Percentiles rank a stretch among this genome's conserved stretches.
phyloP scores from a whole-genome alignment of 2,329 filamentous ascomycete genomes.

The Colletotrichum orbiculare region DNA sequence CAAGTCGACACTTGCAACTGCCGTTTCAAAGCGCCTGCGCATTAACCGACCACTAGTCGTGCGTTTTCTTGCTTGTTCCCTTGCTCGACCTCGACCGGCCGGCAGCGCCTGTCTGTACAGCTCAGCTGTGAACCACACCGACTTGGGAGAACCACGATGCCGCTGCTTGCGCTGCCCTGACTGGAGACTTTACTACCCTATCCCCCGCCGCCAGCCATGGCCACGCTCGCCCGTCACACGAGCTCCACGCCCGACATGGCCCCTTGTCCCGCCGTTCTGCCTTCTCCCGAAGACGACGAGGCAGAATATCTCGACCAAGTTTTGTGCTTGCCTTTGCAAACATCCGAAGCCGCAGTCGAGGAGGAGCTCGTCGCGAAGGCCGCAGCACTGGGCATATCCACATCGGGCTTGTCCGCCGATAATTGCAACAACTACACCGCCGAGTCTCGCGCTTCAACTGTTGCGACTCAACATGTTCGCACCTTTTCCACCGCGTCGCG shows the following conservation, averaged over 20 bases:
- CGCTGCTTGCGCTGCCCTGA: slow-evolving; percentile 32
- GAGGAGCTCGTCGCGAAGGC: slow-evolving; percentile 49
- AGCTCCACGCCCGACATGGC: slow-evolving; percentile 30
- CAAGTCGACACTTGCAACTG: slow-evolving; percentile 31
- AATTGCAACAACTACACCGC: slow-evolving; percentile 52
- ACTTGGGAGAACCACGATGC: slow-evolving; percentile 30
- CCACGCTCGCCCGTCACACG: slow-evolving; percentile 29
- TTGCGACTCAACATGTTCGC: slow-evolving; percentile 54
- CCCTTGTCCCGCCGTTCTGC: slow-evolving; percentile 6
- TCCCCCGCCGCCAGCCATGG: slow-evolving; percentile 29
- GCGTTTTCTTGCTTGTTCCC: slow-evolving; percentile 13
- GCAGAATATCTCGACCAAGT: slow-evolving; percentile 53
- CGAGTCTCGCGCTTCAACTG: slow-evolving; percentile 55
- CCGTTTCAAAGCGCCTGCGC: slow-evolving; percentile 33
- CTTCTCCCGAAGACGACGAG: slow-evolving; percentile 51
- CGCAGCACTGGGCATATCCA: slow-evolving; percentile 48
- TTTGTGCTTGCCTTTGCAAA: slow-evolving; percentile 46
- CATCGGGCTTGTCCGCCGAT: slow-evolving; percentile 44
- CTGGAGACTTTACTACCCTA: slow-evolving; percentile 15
- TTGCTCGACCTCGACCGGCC: slow-evolving; percentile 2
- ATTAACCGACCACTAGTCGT: slow-evolving; percentile 29
- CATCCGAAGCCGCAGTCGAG: slow-evolving; percentile 54
- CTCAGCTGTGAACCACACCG: slow-evolving; percentile 17
- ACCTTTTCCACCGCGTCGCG: slow-evolving; percentile 56
- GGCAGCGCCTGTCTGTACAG: slow-evolving; percentile 18